Evolutionary conservation across 164 flowering plant genomes (phyloP).

Genomic region (Umbilicus rupestris): DNA sequence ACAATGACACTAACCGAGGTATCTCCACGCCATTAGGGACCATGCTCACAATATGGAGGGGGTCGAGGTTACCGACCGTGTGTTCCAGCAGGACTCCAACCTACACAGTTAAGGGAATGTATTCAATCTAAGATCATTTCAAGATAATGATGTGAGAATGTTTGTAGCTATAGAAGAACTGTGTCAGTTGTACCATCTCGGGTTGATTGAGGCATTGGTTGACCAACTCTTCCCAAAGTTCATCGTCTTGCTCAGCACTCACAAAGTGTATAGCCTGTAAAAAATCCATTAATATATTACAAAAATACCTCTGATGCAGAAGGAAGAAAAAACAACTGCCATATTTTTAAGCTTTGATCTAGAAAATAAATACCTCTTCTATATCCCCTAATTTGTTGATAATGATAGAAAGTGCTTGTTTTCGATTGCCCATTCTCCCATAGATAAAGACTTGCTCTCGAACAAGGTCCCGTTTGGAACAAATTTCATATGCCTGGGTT

Average conservation of each 20-base stretch:
- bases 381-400: slow-evolving; percentile 87
- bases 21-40: slow-evolving; percentile 88
- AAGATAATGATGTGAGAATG: neutral
- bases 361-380: slow-evolving; percentile 49
- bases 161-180: neutral
- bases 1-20: slow-evolving; percentile 58
- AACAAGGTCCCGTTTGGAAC: slow-evolving; percentile 57
- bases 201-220: slow-evolving; percentile 78
- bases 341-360: neutral
- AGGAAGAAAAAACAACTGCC: neutral
- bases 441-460: slow-evolving; percentile 91
- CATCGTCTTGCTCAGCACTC: slow-evolving; percentile 87
- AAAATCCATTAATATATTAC: slow-evolving; percentile 5
- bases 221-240: slow-evolving; percentile 97
- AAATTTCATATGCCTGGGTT: slow-evolving; percentile 80
- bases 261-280: slow-evolving; percentile 94
- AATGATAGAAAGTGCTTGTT: slow-evolving; percentile 78
- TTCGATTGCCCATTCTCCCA: slow-evolving; percentile 95
- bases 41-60: slow-evolving; percentile 83
- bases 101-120: slow-evolving; percentile 25
- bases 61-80: slow-evolving; percentile 98
- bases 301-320: neutral
- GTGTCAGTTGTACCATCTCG: slow-evolving; percentile 61
- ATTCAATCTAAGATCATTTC: neutral
- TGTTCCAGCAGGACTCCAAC: slow-evolving; percentile 91